phyloP scores from a whole-genome alignment of 768 basidiomycete genomes.

The Rhizopogon vulgaris region DNA sequence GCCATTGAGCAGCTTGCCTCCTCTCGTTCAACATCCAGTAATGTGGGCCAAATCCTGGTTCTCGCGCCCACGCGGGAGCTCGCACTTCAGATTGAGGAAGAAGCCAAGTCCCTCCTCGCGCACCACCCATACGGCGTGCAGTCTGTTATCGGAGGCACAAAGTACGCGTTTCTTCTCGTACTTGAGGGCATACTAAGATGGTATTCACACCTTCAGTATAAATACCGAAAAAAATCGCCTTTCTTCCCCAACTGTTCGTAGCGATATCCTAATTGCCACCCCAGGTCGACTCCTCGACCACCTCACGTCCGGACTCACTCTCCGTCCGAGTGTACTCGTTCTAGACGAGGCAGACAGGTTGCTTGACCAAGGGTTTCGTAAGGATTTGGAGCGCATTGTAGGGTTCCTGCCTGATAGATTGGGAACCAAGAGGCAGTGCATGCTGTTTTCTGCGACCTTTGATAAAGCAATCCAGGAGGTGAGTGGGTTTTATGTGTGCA shows the following conservation, averaged over 20 bases:
- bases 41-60: conserved; percentile 39
- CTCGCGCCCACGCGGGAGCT: conserved; percentile 72
- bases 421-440: conserved; percentile 53
- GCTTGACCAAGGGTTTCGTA: conserved; percentile 68
- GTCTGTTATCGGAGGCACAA: conserved; percentile 52
- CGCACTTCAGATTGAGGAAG: conserved; percentile 59
- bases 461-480: conserved; percentile 60
- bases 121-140: conserved; percentile 39
- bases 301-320: conserved; percentile 25
- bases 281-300: conserved; percentile 75
- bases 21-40: conserved; percentile 29
- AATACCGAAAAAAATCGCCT: conserved; percentile 22
- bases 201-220: conserved; percentile 12
- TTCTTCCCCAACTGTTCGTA: conserved; percentile 15
- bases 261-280: conserved; percentile 64
- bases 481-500: conserved; percentile 5
- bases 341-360: conserved; percentile 74
- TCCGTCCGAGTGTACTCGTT: conserved; percentile 29
- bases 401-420: conserved; percentile 33
- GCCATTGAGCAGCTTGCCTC: conserved; percentile 57
- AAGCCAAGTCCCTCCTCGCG: conserved; percentile 43
- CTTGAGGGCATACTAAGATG: conserved; percentile 2
- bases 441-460: conserved; percentile 74
- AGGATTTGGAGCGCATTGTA: conserved; percentile 61
- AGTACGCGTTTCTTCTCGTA: conserved; percentile 20